Evolutionary conservation across 148 eudicot species (phyloP), one percentile per base, ranked within the genome.

Genomic region (Silene uniflora): DNA sequence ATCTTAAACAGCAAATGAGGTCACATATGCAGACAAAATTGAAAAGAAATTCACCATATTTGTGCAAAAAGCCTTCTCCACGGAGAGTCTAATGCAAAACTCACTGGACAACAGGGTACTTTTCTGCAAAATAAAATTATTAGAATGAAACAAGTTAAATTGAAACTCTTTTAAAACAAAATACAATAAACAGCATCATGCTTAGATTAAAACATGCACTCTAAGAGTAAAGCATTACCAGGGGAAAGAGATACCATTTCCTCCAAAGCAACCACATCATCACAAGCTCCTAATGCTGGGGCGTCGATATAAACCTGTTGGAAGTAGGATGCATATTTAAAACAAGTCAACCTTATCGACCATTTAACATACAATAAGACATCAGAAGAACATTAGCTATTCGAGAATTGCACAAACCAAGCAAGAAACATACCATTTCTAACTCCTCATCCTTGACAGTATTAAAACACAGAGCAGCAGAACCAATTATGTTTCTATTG

Each of bases 171-270:
- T 60, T 7, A 59, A 23, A 62, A 68, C 62, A 72, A 68, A 47
- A 2, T 56, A 21, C 29, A 76, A 7, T 19, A 66, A 77, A 46
- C n/a, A 75, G 72, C 54, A 46, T 46, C 77, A 49, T 11, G 60
- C 75, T 72, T 66, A 65, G 76, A 76, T 46, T 73, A 77, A 74
- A 75, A 67, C 58, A 67, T 47, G 18, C 64, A 54, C 16, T 64
- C 23, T 44, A 69, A 73, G 44, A 63, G 18, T 73, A 78, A 78
- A 87, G 62, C 76, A 79, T 84, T 82, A 86, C 81, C 86, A 83
- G 86, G 89, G 75, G 84, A 83, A 83, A 83, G 80, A 49, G 77
- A 84, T 92, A 89, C 97, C 97, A 88, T 88, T 83, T 84, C 88
- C 80, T 76, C 75, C 76, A 76, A 69, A 67, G 83, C 83, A 73